Percentiles rank a stretch among this genome's conserved stretches.
Conservation (phyloP, 345 rosid genomes). For the Boechera stricta region DNA sequence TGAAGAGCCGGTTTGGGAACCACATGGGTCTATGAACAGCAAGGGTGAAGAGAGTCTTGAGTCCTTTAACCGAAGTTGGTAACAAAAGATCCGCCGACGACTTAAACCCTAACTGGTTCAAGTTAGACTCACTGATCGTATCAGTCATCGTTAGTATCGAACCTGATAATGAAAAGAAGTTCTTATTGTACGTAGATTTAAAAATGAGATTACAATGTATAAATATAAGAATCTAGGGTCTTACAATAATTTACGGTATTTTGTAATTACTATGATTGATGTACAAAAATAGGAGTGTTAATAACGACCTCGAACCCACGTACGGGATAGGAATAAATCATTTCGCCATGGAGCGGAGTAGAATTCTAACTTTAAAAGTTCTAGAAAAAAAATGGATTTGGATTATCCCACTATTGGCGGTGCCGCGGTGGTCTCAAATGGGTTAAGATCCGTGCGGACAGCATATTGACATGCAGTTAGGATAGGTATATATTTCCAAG, state of each 20-base stretch:
- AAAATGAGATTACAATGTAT: neutral
- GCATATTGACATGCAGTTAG: no score
- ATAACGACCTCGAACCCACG: neutral
- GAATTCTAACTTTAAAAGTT: no score
- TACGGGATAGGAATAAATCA: neutral
- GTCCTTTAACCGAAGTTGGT: conserved; percentile 76
- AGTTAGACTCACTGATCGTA: conserved; percentile 52
- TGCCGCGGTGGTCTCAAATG: no score
- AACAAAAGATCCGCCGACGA: conserved; percentile 79
- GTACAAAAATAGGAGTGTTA: neutral
- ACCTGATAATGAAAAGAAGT: conserved; percentile 44
- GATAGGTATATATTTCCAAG: no score
- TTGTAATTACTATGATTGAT: neutral
- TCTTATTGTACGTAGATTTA: neutral
- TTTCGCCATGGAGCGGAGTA: no score
- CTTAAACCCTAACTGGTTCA: conserved; percentile 69
- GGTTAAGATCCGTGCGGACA: no score
- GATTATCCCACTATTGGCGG: no score
- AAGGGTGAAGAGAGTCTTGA: conserved; percentile 74
- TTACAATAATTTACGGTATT: neutral
- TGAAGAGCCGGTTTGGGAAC: conserved; percentile 82
- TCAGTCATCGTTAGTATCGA: conserved; percentile 83
- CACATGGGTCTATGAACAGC: conserved; percentile 79
- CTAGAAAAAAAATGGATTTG: no score
- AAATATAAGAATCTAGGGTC: neutral